phyloP scores from a whole-genome alignment of 2,329 filamentous ascomycete species.

The Penicillium sp. region DNA sequence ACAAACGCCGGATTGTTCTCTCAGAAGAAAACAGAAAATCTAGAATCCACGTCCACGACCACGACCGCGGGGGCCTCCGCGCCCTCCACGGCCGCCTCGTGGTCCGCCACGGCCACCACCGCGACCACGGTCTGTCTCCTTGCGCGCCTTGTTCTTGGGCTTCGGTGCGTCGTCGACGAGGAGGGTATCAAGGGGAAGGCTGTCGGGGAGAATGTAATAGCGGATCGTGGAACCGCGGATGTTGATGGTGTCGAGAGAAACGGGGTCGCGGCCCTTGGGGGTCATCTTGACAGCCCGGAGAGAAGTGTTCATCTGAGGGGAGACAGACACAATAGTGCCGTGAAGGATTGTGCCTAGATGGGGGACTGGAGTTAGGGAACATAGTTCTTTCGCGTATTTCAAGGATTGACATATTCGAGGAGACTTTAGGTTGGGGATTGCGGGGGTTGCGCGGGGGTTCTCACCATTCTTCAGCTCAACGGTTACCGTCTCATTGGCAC shows the following conservation, averaged over 20 bases:
- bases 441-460: constrained; percentile 16
- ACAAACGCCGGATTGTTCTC: constrained; percentile 21
- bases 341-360: constrained; percentile 82
- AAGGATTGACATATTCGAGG: not conserved
- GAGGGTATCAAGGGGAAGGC: constrained; percentile 88
- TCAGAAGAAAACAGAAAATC: constrained; percentile 21
- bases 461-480: constrained; percentile 97
- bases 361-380: constrained; percentile 3
- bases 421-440: not conserved
- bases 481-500: constrained; percentile 95
- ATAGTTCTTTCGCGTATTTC: not conserved
- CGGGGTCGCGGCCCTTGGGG: constrained; percentile 77
- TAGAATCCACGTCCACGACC: constrained; percentile 54
- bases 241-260: constrained; percentile 91
- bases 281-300: constrained; percentile 98
- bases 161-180: constrained; percentile 96
- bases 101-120: constrained; percentile 45
- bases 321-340: constrained; percentile 94
- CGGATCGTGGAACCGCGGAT: constrained; percentile 93
- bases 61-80: constrained; percentile 52
- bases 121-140: constrained; percentile 65
- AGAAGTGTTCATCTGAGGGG: constrained; percentile 97
- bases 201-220: constrained; percentile 95
- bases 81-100: constrained; percentile 49
- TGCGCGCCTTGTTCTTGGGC: constrained; percentile 99